Base-by-base conservation (phyloP, 2,329 filamentous ascomycete genomes). In the Penicillium sp. region DNA sequence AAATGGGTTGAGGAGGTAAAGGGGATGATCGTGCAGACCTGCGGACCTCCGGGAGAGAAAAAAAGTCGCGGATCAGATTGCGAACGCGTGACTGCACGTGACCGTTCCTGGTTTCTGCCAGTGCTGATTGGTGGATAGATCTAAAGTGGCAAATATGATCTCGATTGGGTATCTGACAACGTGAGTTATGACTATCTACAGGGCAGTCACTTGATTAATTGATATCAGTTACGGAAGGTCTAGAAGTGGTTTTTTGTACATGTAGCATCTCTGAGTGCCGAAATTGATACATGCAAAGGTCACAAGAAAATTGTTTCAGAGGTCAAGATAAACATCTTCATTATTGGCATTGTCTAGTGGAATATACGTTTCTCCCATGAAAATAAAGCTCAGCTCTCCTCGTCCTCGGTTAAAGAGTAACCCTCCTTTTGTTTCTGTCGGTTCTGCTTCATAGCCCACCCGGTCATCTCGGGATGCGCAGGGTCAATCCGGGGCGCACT, bases 401-500 rank as follows among this genome's bases (percentile, higher is more conserved):
- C 58, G 39, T 64, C 61, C 35, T 58, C 65, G 29, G 61, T 64
- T n/a, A 63, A 64, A 0, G 61, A 60, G 8, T 58, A 52, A 24
- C 57, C 63, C 2, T 62, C 61, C 52, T 64, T 62, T 57, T 74
- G 71, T 57, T 68, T 75, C 60, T 71, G 67, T 35, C 74, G 68
- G 53, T 77, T 76, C 57, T 75, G 70, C 55, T 75, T 77, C 74
- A 77, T 77, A 5, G 75, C 75, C 74, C 74, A 76, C 2, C 75
- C 75, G 7, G 74, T 76, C 73, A 77, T 67, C 45, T 77, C 75
- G 13, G 75, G 75, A 10, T 68, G 68, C 3, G 74, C 74, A 33
- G 75, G 75, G 60, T 80, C 78, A 54, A 78, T 75, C 45, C 79
- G 73, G 19, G 81, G 81, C 26, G 83, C 82, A 68, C 84, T 86